Conservation (phyloP, 2,329 filamentous ascomycete genomes). For the Scolecobasidium constrictum region DNA sequence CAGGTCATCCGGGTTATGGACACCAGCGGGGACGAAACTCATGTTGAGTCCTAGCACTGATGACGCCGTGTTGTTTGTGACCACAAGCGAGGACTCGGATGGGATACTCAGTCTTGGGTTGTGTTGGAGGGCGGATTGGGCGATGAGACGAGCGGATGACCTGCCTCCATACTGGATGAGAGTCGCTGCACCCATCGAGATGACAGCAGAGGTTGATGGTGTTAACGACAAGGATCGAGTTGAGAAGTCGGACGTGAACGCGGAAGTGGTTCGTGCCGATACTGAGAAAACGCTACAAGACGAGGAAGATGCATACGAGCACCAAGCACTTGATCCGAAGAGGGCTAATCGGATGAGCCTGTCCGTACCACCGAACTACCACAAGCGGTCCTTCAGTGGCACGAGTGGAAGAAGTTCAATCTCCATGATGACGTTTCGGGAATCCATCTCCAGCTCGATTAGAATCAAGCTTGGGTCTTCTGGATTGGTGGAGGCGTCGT, state of each 20-base stretch:
- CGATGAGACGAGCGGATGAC: conserved; percentile 13
- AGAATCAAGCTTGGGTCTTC: conserved; percentile 14
- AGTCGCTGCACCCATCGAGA: conserved; percentile 11
- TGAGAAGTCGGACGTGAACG: neutral
- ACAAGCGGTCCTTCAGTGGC: neutral
- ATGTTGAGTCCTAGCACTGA: conserved; percentile 13
- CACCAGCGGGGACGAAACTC: conserved; percentile 19
- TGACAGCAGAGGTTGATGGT: conserved; percentile 5
- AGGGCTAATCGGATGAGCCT: neutral
- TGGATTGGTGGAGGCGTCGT: conserved; percentile 18
- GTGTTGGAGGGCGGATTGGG: conserved; percentile 17
- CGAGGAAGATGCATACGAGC: neutral
- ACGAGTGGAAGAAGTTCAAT: neutral
- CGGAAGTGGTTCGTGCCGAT: neutral
- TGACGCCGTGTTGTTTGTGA: conserved; percentile 18
- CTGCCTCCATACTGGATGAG: conserved; percentile 20
- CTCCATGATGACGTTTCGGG: neutral
- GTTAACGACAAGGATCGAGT: conserved; percentile 2
- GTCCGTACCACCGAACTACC: neutral
- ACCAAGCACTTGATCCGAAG: neutral
- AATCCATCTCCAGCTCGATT: conserved; percentile 5
- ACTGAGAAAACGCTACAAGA: neutral
- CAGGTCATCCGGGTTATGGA: conserved; percentile 17
- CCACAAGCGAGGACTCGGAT: conserved; percentile 19
- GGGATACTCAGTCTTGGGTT: conserved; percentile 17